Conservation (phyloP, 164 flowering plant genomes). For the Amborella trichopoda region DNA sequence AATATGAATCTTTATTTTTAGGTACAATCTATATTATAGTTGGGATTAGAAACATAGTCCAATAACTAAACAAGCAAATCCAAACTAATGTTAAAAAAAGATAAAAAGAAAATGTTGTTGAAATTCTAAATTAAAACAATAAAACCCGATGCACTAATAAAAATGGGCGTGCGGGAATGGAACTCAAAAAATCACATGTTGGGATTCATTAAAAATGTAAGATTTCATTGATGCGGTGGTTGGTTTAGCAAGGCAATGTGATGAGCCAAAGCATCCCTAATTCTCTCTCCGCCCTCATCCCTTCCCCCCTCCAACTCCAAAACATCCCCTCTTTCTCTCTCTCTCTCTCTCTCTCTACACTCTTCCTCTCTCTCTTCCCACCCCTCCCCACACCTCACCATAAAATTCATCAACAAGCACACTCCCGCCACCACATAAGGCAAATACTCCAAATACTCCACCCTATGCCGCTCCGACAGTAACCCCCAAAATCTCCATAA, state of each 20-base stretch:
- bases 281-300: conserved; percentile 31
- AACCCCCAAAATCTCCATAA: conserved; percentile 47
- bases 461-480: conserved; percentile 41
- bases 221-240: background rate
- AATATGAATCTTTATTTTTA: too few relatives aligned
- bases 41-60: too few relatives aligned
- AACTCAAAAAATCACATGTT: background rate
- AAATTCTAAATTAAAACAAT: background rate
- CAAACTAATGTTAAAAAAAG: background rate
- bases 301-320: conserved; percentile 28
- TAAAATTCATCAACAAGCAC: conserved; percentile 71
- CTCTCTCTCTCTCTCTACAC: conserved; percentile 12
- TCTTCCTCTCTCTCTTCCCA: conserved; percentile 15
- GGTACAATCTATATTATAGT: too few relatives aligned
- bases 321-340: conserved; percentile 12
- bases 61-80: too few relatives aligned
- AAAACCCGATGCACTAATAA: too few relatives aligned
- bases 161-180: too few relatives aligned
- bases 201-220: background rate
- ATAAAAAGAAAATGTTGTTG: background rate
- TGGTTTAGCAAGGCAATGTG: conserved; percentile 38
- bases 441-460: conserved; percentile 35
- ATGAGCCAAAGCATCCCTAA: conserved; percentile 48
- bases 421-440: conserved; percentile 49
- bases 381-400: conserved; percentile 40